Evolutionary conservation across 495 filamentous ascomycete species (phyloP), one percentile per base, ranked within the genome.

Genomic region (Penicillium ucsense): DNA sequence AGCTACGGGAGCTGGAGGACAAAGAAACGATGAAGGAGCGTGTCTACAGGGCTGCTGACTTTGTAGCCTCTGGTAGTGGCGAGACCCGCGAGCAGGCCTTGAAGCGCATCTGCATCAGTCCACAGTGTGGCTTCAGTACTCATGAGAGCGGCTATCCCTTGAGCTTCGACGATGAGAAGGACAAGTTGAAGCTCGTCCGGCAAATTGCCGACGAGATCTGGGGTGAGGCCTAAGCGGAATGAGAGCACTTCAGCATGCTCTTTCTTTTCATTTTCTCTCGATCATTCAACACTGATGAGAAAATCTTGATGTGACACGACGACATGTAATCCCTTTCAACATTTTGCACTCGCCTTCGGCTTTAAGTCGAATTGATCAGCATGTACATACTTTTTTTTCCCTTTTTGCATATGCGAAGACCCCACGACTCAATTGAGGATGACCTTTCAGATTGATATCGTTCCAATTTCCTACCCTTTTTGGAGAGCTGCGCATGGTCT

Each of bases 51-150:
- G 81, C 81, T 10, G 81, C 77, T 4, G 67, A 71, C n/a, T 77
- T 75, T 56, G 76, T 82, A 50, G 75, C 78, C 3, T 50, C 70
- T 29, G 80, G 79, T 3, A 61, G 57, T 28, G 65, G 63, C 8
- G 48, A 64, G 46, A 62, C 59, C 5, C 59, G 59, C 7, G 69
- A 71, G 48, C 67, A 77, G 48, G 73, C 71, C 0, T 63, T 85
- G 7, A 74, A 82, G 52, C 71, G 78, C 53, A 60, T 84, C 39
- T 81, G 81, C 53, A 64, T 84, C 35, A 81, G 77, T 51, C 81
- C 82, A 32, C 81, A 85, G 65, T 85, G 81, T 62, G 81, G 81
- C 8, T 84, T 85, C 61, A 81, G 78, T 50, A 80, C 75, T 28
- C 82, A 82, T 48, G 72, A 71, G 46, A 80, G 78, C 57, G 81